A percentile compares a stretch with the other conserved stretches of the same genome.
Conservation (phyloP, 306 rosid species). For the Crotalaria pallida region DNA sequence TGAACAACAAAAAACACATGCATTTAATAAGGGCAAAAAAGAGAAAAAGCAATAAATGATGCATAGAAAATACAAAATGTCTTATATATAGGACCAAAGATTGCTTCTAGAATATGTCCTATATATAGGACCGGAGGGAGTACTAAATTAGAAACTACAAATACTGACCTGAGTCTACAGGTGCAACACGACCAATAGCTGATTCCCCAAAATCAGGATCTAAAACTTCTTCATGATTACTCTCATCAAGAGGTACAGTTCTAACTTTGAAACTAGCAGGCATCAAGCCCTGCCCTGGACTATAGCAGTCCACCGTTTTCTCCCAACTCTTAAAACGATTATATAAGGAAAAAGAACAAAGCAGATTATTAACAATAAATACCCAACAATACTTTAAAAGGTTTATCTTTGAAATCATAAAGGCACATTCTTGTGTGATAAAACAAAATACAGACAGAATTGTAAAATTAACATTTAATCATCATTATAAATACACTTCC, state of each 20-base stretch:
- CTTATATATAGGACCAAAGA: too few relatives aligned
- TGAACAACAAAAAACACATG: too few relatives aligned
- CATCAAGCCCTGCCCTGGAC: slow-evolving; percentile 96
- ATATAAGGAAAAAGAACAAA: background rate
- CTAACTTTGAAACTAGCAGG: slow-evolving; percentile 93
- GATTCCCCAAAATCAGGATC: slow-evolving; percentile 98
- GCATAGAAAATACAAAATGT: too few relatives aligned
- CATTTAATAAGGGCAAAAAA: slow-evolving; percentile 7
- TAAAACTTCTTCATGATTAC: slow-evolving; percentile 63
- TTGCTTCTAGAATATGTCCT: too few relatives aligned
- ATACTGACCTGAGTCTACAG: slow-evolving; percentile 87
- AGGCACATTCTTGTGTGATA: background rate
- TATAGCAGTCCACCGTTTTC: slow-evolving; percentile 88
- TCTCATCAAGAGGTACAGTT: slow-evolving; percentile 61
- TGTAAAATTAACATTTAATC: background rate
- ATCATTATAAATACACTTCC: background rate
- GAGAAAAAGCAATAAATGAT: too few relatives aligned
- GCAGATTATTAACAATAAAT: background rate
- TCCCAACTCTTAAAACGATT: slow-evolving; percentile 71
- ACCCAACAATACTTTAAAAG: background rate
- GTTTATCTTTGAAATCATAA: background rate
- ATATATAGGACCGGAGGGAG: too few relatives aligned
- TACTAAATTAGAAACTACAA: background rate
- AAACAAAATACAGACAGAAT: background rate
- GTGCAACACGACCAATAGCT: slow-evolving; percentile 98